Evolutionary conservation across 177 flowering plant species (phyloP), one percentile per base, ranked within the genome.

Genomic region (Vitis hybrid): DNA sequence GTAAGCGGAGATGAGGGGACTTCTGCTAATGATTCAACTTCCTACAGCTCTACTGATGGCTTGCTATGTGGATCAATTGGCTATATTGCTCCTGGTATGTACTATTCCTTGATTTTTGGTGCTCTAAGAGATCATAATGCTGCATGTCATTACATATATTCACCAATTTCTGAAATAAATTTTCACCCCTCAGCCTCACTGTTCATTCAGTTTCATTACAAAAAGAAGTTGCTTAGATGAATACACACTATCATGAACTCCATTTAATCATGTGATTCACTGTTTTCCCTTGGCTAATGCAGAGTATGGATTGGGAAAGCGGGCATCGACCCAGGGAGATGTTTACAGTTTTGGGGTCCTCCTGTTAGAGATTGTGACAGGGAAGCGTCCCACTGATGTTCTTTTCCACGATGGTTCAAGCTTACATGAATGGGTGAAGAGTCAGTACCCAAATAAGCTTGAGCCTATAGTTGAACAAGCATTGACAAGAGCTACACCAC

Each of bases 261-360:
- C 53, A 55, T 62, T 4, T 53, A 19, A 22, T 15, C 12, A 13
- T 20, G 14, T 14, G 63, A 10, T 57, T 4, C 33, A 33, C 5
- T 59, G 19, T 33, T 61, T n/a, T 33, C 22, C 45, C 15, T n/a
- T 11, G 20, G 49, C 64, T 18, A 62, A 50, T 75, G 78, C 90
- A 90, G 98, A 94, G 76, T 92, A 92, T 72, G 98, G 91, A 52
- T 57, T 88, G 81, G 98, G 98, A 16, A 86, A 75, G 73, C 75
- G 76, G 1, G 94, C 91, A 22, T 92, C 98, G 3, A 82, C 88
- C 7, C 69, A 87, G 62, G 97, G 97, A 73, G 98, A 94, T 70
- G 97, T 94, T 0, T 92, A 84, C 79, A 94, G 98, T 72, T 92
- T 81, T 60, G 97, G 98, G 8, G 91, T 94, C 1, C 81, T 94